Conservation (phyloP, 805 yeast species). For the Starmera caribaea region DNA sequence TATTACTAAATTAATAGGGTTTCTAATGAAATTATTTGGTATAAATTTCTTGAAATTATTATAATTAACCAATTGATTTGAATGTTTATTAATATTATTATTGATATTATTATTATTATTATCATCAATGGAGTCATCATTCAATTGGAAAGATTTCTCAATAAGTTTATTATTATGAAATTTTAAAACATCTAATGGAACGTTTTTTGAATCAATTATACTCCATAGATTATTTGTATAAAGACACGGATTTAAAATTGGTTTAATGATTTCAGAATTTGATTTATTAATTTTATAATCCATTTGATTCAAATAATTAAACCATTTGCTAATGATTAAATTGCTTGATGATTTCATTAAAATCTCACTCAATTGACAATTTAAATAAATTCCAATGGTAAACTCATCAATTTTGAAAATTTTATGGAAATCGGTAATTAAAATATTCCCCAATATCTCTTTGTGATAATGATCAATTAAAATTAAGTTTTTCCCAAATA, state of each 20-base stretch:
- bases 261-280: too few relatives aligned
- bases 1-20: constrained; percentile 32
- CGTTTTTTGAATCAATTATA: constrained; percentile 22
- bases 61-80: too few relatives aligned
- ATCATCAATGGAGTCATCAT: too few relatives aligned
- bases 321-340: constrained; percentile 29
- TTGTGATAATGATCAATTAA: constrained; percentile 15
- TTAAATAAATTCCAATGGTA: constrained; percentile 26
- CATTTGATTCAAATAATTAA: too few relatives aligned
- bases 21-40: not conserved
- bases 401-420: constrained; percentile 16
- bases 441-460: constrained; percentile 31
- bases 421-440: constrained; percentile 23
- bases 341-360: too few relatives aligned
- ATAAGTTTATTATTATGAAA: constrained; percentile 7
- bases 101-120: too few relatives aligned
- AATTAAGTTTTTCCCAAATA: constrained; percentile 24
- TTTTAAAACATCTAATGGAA: constrained; percentile 31
- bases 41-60: too few relatives aligned
- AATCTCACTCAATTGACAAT: constrained; percentile 3
- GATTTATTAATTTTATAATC: too few relatives aligned
- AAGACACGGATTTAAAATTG: too few relatives aligned
- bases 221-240: constrained; percentile 41
- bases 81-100: too few relatives aligned
- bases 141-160: too few relatives aligned